Percentiles rank a stretch among this genome's conserved stretches.
Conservation (phyloP, 306 rosid genomes). For the Trichosanthes cucumerina region DNA sequence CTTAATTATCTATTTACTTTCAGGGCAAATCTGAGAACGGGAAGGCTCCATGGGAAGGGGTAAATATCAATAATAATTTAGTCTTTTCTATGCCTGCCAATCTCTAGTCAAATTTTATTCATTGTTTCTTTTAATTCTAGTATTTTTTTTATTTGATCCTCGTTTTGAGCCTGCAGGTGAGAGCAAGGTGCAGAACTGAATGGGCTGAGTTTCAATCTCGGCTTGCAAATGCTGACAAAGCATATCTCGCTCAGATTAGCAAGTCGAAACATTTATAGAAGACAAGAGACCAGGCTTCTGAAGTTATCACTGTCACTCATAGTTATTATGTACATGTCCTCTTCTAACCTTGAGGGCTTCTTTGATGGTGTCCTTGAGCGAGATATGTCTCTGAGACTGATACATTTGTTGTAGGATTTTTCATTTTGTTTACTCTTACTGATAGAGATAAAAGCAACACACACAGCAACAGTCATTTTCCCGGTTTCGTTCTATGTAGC, state of each 20-base stretch:
- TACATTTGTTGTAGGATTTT: not conserved
- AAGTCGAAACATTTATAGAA: constrained; percentile 18
- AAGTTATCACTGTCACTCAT: not conserved
- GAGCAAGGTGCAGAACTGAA: constrained; percentile 76
- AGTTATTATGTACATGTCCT: constrained; percentile 7
- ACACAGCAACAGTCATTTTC: not conserved
- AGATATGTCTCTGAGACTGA: not conserved
- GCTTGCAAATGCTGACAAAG: constrained; percentile 53
- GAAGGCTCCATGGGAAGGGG: constrained; percentile 60
- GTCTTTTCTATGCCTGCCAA: not conserved
- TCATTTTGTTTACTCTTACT: constrained; percentile 6
- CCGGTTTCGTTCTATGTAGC: not conserved
- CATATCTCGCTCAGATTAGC: constrained; percentile 28
- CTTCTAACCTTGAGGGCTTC: not conserved
- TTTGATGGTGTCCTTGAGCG: not conserved
- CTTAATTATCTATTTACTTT: constrained; percentile 13
- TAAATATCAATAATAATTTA: constrained; percentile 18
- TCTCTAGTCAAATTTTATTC: not conserved
- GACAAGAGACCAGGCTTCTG: not conserved
- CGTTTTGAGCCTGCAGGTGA: constrained; percentile 45
- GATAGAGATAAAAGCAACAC: not conserved
- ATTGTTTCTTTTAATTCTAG: not conserved
- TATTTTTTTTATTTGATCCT: not conserved
- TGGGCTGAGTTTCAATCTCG: constrained; percentile 89
- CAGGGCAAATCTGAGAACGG: constrained; percentile 69